Evolutionary conservation across 371 early-diverging fungal species (phyloP).

Genomic region (Saksenaea vasiformis): DNA sequence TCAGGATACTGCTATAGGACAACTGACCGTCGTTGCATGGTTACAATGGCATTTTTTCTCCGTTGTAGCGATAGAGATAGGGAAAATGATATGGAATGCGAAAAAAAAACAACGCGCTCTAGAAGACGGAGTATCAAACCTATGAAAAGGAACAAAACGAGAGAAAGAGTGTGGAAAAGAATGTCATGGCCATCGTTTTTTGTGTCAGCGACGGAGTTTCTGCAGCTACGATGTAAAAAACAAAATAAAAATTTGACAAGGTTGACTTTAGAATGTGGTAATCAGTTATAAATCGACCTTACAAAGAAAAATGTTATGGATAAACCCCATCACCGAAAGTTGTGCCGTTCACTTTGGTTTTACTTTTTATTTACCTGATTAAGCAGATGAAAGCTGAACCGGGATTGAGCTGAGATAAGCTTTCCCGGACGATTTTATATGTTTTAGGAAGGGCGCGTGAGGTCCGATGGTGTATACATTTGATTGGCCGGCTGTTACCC

Average conservation of each 20-base stretch:
- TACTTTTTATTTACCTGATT: background rate
- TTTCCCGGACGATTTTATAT: background rate
- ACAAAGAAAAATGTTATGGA: background rate
- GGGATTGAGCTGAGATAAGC: slow-evolving; percentile 3
- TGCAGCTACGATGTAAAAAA: background rate
- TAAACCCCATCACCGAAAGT: slow-evolving; percentile 1
- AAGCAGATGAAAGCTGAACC: background rate
- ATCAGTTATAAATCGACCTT: background rate
- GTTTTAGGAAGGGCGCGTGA: slow-evolving; percentile 4
- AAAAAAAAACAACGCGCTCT: too few species aligned
- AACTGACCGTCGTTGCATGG: too few species aligned
- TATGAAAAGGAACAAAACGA: background rate
- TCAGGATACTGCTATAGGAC: background rate
- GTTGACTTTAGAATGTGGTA: background rate
- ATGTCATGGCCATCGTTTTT: background rate
- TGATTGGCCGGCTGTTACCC: background rate
- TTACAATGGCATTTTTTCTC: too few species aligned
- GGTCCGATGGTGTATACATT: background rate
- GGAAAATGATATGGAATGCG: too few species aligned
- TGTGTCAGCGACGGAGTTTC: slow-evolving; percentile 3
- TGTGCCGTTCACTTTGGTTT: background rate
- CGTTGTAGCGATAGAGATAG: too few species aligned
- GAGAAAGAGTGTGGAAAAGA: background rate
- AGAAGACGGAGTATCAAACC: too few species aligned
- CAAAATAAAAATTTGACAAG: background rate